A percentile compares a stretch with the other conserved stretches of the same genome.
Conservation (phyloP, 225 moss, liverwort and hornwort species). For the Pseudisothecium myosuroides region DNA sequence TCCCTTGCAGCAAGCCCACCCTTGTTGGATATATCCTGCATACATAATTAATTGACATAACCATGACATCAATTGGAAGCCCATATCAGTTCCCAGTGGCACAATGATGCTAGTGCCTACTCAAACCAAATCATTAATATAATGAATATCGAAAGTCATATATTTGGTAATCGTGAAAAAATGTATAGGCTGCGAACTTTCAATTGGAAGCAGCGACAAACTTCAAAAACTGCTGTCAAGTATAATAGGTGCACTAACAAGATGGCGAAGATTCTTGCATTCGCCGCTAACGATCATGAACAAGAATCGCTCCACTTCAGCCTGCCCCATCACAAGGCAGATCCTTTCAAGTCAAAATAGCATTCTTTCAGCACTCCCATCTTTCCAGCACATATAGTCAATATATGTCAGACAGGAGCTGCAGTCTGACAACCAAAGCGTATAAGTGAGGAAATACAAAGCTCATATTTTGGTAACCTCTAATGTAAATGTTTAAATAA, state of each 20-base stretch:
- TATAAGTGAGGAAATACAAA: background rate
- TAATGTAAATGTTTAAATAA: background rate
- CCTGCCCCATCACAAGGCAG: constrained; percentile 15
- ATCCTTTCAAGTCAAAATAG: background rate
- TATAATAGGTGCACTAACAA: constrained; percentile 22
- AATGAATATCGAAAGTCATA: background rate
- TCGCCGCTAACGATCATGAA: constrained; percentile 45
- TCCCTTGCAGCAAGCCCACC: constrained; percentile 48
- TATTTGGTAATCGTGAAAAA: background rate
- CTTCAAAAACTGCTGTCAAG: background rate
- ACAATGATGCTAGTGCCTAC: background rate
- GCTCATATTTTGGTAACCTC: background rate
- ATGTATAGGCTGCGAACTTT: background rate
- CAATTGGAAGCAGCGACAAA: background rate
- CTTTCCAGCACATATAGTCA: background rate
- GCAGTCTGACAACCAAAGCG: background rate
- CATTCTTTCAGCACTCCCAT: background rate
- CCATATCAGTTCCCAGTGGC: background rate
- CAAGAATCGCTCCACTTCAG: constrained; percentile 44
- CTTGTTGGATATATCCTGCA: constrained; percentile 50
- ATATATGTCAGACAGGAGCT: background rate
- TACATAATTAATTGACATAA: background rate
- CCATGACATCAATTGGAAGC: background rate
- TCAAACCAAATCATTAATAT: background rate
- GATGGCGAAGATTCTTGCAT: constrained; percentile 45